These are phyloP conservation scores for Arxiozyma slooffiae DNA, from an alignment of 1,139 yeast species.

Conservation along the genomic window DNA sequence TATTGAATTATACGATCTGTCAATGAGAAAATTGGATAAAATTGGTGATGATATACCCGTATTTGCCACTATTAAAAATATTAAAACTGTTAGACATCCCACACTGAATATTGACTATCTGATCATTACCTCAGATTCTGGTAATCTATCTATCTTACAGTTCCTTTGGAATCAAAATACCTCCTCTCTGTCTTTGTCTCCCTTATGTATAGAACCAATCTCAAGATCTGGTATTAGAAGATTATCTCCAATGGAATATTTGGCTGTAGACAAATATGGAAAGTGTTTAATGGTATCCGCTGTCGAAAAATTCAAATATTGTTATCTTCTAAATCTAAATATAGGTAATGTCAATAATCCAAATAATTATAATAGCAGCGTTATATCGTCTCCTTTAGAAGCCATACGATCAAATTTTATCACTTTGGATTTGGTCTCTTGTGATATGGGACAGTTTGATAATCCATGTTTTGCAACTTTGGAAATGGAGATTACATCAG, in stretches of 20 bases:
- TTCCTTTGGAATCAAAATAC: constrained; percentile 22
- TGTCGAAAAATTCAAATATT: constrained; percentile 60
- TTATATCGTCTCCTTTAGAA: constrained; percentile 65
- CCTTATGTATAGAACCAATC: constrained; percentile 49
- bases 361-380: constrained; percentile 24
- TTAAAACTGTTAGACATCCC: constrained; percentile 37
- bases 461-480: constrained; percentile 78
- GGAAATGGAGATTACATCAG: constrained; percentile 42
- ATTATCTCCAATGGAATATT: constrained; percentile 63
- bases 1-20: constrained; percentile 34
- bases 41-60: constrained; percentile 14
- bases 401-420: constrained; percentile 44
- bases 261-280: constrained; percentile 65
- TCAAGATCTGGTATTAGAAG: constrained; percentile 70
- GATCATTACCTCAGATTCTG: constrained; percentile 75
- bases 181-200: constrained; percentile 36
- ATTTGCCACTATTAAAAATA: constrained; percentile 33
- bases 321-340: constrained; percentile 44
- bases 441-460: constrained; percentile 62
- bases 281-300: constrained; percentile 66
- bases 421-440: constrained; percentile 47
- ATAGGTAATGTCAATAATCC: constrained; percentile 33
- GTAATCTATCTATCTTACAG: constrained; percentile 53
- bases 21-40: constrained; percentile 45
- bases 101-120: constrained; percentile 28